A percentile compares a stretch with the other conserved stretches of the same genome.
Evolutionary conservation across 2,329 filamentous ascomycete species (phyloP).

Genomic region (Fusarium torreyae): DNA sequence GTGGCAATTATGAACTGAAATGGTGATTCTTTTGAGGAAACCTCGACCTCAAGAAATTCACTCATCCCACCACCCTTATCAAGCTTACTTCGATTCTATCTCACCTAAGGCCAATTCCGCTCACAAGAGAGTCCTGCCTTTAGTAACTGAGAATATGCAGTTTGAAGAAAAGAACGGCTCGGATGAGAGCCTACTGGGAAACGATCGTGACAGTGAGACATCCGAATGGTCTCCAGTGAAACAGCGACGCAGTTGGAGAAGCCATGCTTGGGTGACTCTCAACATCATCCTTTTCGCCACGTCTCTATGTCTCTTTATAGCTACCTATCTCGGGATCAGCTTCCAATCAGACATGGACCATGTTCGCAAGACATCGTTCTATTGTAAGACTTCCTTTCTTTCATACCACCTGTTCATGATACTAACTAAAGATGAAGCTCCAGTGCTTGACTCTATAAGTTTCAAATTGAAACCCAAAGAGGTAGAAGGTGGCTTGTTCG

Average conservation of each 20-base stretch:
- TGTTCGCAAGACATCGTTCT: slow-evolving; percentile 15
- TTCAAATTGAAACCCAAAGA: slow-evolving; percentile 1
- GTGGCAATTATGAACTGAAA: neutral
- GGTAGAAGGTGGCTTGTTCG: slow-evolving; percentile 15
- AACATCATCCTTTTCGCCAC: neutral
- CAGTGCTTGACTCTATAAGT: slow-evolving; percentile 5
- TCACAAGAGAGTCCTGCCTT: rapidly evolving
- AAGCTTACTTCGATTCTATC: rapidly evolving
- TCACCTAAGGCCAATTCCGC: rapidly evolving
- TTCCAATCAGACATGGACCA: neutral
- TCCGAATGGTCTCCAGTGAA: neutral
- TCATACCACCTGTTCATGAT: rapidly evolving
- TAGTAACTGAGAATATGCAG: neutral
- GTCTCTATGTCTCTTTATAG: slow-evolving; percentile 2
- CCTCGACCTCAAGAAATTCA: no score
- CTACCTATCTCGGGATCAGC: neutral
- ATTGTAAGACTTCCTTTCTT: neutral
- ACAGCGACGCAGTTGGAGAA: neutral
- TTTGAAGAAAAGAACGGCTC: slow-evolving; percentile 7
- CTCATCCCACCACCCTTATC: no score
- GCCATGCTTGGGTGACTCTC: rapidly evolving
- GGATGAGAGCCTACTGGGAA: neutral
- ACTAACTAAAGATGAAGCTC: neutral
- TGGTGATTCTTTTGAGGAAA: neutral
- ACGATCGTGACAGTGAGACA: neutral